phyloP scores from a whole-genome alignment of 495 filamentous ascomycete species.

The Aspergillus cristatus region DNA sequence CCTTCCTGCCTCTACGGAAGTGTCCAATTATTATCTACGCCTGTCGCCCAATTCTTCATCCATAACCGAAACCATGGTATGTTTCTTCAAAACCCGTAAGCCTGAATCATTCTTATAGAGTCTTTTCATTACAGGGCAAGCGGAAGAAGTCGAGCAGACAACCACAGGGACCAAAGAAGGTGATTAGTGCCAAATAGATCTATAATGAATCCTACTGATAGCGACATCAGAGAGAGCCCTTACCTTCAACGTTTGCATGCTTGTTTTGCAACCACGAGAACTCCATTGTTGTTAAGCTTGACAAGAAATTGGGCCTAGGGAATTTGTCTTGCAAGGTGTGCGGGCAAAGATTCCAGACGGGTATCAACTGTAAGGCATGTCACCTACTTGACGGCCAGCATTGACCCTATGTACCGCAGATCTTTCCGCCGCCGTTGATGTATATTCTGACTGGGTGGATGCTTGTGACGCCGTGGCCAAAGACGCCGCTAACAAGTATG shows the following conservation, averaged over 20 bases:
- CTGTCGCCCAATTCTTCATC: no score
- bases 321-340: slow-evolving; percentile 84
- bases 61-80: slow-evolving; percentile 10
- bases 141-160: slow-evolving; percentile 88
- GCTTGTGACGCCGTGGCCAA: slow-evolving; percentile 80
- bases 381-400: background rate
- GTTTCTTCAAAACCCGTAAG: background rate
- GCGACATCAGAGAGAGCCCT: slow-evolving; percentile 62
- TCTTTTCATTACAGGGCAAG: slow-evolving; percentile 55
- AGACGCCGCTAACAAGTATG: slow-evolving; percentile 46
- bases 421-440: slow-evolving; percentile 82
- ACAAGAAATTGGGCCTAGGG: slow-evolving; percentile 83
- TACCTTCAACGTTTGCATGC: slow-evolving; percentile 86
- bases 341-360: slow-evolving; percentile 84
- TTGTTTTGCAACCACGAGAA: slow-evolving; percentile 98
- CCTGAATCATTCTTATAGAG: background rate
- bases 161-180: slow-evolving; percentile 78
- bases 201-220: no score
- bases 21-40: no score
- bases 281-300: slow-evolving; percentile 75
- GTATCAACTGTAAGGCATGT: slow-evolving; percentile 73
- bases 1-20: no score
- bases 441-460: slow-evolving; percentile 97
- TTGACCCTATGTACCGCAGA: slow-evolving; percentile 37
- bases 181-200: no score